Base-by-base conservation (phyloP, 2,329 filamentous ascomycete species). In the Epichloe scottii region DNA sequence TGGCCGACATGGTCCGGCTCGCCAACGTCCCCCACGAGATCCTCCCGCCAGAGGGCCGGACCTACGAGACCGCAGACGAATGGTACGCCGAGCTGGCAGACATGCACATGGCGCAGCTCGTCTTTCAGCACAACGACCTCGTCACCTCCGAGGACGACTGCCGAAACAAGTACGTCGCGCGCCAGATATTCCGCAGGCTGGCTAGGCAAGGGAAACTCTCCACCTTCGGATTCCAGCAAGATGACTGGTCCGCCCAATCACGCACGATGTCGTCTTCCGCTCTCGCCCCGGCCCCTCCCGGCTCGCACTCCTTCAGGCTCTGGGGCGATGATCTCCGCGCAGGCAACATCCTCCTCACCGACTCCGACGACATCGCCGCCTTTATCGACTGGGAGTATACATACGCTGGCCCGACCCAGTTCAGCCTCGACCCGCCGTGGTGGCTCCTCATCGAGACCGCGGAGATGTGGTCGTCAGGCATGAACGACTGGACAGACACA, bases 301-400 rank as follows among this genome's bases (percentile, higher is more conserved):
- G 21, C 59, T n/a, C 6, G 7, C 5, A 17, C 39, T 35, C 5
- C 34, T 62, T 60, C 45, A 55, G 57, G 7, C 56, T 71, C 14
- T 70, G 60, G 57, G 55, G 55, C 15, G 66, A 71, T 39, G 64
- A 70, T 48, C 58, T 71, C 7, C 54, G 61, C 0, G 52, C 66
- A 0, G 56, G 44, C 1, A 68, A 66, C 46, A 55, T 69, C 4
- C 59, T 71, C 2, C 10, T 71, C 53, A 8, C 52, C 17, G 10
- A 40, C 6, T 8, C 14, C 7, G 7, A n/a, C 7, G 7, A 57
- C 0, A 54, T 70, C 1, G 58, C 61, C 14, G 64, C 58, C 5
- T 58, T 68, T 0, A 65, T 74, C 4, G 68, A 72, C 53, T 72
- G 67, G 67, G 70, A 72, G 56, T 68, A 66, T 50, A 54, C 64